phyloP scores from a whole-genome alignment of 805 yeast genomes.

The Kodamaea lidongshanica region DNA sequence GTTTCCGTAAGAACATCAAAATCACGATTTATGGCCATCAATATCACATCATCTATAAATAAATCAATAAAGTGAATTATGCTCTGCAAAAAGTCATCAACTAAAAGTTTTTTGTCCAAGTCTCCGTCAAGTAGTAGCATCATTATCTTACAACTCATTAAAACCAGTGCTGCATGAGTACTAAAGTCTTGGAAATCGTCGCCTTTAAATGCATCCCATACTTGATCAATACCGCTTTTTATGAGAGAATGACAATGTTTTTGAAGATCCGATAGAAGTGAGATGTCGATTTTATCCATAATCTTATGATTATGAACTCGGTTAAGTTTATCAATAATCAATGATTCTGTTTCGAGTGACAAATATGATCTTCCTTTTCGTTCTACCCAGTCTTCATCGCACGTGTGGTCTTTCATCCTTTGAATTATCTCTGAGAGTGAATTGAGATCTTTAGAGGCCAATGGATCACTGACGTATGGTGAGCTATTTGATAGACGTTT shows the following conservation, averaged over 20 bases:
- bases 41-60: slow-evolving; percentile 23
- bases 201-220: slow-evolving; percentile 14
- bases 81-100: slow-evolving; percentile 39
- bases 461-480: too few species aligned
- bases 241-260: slow-evolving; percentile 24
- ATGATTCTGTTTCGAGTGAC: slow-evolving; percentile 1
- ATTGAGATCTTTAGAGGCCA: slow-evolving; percentile 4
- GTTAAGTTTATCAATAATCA: slow-evolving; percentile 20
- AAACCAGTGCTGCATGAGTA: slow-evolving; percentile 1
- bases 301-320: slow-evolving; percentile 18
- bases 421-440: slow-evolving; percentile 3
- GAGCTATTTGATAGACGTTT: too few species aligned
- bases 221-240: slow-evolving; percentile 13
- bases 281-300: slow-evolving; percentile 13
- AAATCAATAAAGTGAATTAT: slow-evolving; percentile 36
- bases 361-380: slow-evolving; percentile 1
- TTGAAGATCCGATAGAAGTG: slow-evolving; percentile 17
- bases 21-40: too few species aligned
- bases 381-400: slow-evolving; percentile 7
- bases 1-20: too few species aligned
- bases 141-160: slow-evolving; percentile 2
- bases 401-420: slow-evolving; percentile 3
- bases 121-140: slow-evolving; percentile 37
- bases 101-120: slow-evolving; percentile 38
- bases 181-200: neutral